Evolutionary conservation across 2,329 filamentous ascomycete genomes (phyloP), one percentile per base, ranked within the genome.

Genomic region (Cladophialophora bantiana): DNA sequence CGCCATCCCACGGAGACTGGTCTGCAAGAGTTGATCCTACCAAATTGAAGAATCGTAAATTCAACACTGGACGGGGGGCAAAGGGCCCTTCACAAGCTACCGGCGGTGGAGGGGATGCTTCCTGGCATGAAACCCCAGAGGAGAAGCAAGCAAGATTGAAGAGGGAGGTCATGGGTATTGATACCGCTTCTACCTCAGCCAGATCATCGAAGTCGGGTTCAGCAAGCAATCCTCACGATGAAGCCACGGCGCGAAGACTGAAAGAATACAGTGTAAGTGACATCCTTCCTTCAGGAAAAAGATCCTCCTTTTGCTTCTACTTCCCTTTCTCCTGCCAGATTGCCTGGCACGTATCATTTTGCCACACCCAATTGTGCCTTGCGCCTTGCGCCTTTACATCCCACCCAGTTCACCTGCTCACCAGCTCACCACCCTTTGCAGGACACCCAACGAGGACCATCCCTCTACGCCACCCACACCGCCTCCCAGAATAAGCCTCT

Each of bases 71-170:
- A 4, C 89, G 87, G 74, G 83, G 85, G 2, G 83, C 86, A 1
- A 83, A 82, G 68, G 81, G 78, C 7, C 73, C 79, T 4, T 69
- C 72, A 31, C 78, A 78, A 4, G 76, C 76, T n/a, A 73, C 73
- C 9, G 78, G 76, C 4, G 77, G 78, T 18, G 79, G 76, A 12
- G 77, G 80, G 54, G 85, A 86, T 74, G 88, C 87, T 26, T 88
- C 94, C 52, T 98, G 94, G 94, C 94, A 92, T 0, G 94, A 98
- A 78, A 97, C 93, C 7, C 91, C 93, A 0, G 91, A 94, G 76
- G 87, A 97, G 79, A 96, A 96, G 78, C 87, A 91, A 65, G 89
- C 90, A 77, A 85, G 93, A 45, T 80, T 97, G 26, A 89, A 90
- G 73, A 89, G 96, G 76, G 88, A 95, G 61, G 90, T 96, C 10